Evolutionary conservation across 148 eudicot species (phyloP).

Genomic region (Selenicereus undatus): DNA sequence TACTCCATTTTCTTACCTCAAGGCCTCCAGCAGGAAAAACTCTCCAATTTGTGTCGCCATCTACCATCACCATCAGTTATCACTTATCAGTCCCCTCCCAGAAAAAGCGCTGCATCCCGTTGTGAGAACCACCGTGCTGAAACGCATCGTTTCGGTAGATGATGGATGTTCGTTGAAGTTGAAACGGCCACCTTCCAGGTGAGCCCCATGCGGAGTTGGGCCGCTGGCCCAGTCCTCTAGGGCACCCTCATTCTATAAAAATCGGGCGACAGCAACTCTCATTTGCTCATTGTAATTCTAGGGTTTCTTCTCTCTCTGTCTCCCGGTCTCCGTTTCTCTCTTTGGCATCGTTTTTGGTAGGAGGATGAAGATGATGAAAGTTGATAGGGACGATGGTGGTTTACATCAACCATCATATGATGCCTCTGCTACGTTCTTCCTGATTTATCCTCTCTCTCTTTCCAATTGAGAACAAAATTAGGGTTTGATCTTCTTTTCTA

Average conservation of each 20-base stretch:
- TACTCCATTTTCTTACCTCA: not conserved
- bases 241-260: not conserved
- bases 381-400: slow-evolving; percentile 3
- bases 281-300: not conserved
- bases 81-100: no score
- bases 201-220: not conserved
- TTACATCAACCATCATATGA: not conserved
- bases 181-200: not conserved
- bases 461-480: not conserved
- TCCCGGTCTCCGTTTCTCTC: no score
- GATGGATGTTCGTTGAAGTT: not conserved
- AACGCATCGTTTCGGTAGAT: not conserved
- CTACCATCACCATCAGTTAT: no score
- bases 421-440: slow-evolving; percentile 10
- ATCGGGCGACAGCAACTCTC: not conserved
- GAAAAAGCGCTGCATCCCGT: no score
- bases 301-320: not conserved
- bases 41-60: no score
- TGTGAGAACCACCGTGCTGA: not conserved
- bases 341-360: no score
- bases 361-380: slow-evolving; percentile 6
- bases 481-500: not conserved
- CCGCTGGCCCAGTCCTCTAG: not conserved
- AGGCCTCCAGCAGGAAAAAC: not conserved
- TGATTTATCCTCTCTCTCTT: not conserved